A percentile compares a stretch with the other conserved stretches of the same genome.
Conservation (phyloP, 176 grass and related monocot species). For the Phoenix dactylifera region DNA sequence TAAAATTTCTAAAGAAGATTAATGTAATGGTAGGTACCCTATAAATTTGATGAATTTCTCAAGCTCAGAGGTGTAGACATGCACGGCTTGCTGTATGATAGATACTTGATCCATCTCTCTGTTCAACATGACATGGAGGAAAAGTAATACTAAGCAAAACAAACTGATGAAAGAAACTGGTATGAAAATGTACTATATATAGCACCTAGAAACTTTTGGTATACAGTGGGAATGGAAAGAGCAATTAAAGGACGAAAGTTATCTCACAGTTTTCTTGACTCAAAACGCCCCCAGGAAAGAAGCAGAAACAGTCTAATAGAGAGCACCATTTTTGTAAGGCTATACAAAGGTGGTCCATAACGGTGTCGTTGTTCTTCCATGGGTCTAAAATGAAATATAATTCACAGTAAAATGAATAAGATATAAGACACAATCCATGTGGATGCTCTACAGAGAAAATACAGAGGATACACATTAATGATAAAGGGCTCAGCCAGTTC, state of each 20-base stretch:
- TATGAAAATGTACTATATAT: constrained; percentile 1
- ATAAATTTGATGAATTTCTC: constrained; percentile 79
- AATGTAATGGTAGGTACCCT: constrained; percentile 35
- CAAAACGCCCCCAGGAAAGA: constrained; percentile 45
- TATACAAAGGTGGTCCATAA: constrained; percentile 83
- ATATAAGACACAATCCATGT: neutral
- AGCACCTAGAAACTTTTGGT: neutral
- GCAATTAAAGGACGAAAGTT: constrained; percentile 8
- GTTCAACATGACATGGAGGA: constrained; percentile 19
- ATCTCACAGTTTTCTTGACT: constrained; percentile 61
- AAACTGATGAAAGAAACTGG: neutral
- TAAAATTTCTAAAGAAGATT: neutral
- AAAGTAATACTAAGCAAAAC: constrained; percentile 10
- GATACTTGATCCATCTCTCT: constrained; percentile 57
- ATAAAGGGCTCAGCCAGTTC: no score
- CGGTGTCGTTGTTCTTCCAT: constrained; percentile 98
- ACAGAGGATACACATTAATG: neutral
- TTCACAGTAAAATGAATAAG: neutral
- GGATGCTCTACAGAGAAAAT: neutral
- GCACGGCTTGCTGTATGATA: constrained; percentile 55
- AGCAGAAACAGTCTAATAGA: constrained; percentile 68
- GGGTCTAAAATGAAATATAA: constrained; percentile 34
- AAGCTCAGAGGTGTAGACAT: constrained; percentile 58
- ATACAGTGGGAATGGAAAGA: constrained; percentile 2
- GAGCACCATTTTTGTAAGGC: constrained; percentile 65